Conservation (phyloP, 2,329 filamentous ascomycete species). For the Monosporascus sp. region DNA sequence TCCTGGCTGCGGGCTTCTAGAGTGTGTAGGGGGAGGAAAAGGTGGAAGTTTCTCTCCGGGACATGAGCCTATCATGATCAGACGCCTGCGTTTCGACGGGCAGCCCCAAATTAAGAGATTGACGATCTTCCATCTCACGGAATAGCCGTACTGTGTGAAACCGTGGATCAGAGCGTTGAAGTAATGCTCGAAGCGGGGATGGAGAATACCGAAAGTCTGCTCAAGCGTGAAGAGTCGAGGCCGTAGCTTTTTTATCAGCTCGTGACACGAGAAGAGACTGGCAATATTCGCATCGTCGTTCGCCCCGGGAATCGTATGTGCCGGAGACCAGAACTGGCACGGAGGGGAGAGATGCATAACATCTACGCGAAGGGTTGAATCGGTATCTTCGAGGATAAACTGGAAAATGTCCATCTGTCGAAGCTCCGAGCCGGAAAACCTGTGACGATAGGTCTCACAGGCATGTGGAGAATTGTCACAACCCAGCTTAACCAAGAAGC, state of each 20-base stretch:
- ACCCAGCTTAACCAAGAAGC: constrained; percentile 53
- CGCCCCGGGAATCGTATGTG: constrained; percentile 54
- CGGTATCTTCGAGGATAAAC: constrained; percentile 35
- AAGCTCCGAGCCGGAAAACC: constrained; percentile 50
- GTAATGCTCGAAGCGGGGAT: constrained; percentile 44
- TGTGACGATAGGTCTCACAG: constrained; percentile 49
- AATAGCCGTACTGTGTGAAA: constrained; percentile 62
- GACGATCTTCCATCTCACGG: constrained; percentile 62
- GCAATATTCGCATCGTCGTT: constrained; percentile 65
- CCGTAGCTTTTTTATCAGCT: constrained; percentile 50
- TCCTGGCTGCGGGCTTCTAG: constrained; percentile 23
- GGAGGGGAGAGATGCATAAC: constrained; percentile 71
- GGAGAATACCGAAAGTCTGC: constrained; percentile 66
- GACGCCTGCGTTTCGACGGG: constrained; percentile 42
- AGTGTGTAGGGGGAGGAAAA: constrained; percentile 60
- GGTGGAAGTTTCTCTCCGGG: constrained; percentile 65
- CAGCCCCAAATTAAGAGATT: constrained; percentile 45
- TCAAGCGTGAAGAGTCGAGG: constrained; percentile 73
- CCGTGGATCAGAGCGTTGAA: constrained; percentile 57
- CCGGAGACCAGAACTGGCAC: constrained; percentile 70
- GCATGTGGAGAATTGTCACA: constrained; percentile 59
- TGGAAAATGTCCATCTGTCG: constrained; percentile 41
- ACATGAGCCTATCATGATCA: constrained; percentile 54
- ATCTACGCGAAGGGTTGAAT: constrained; percentile 46
- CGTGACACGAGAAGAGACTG: constrained; percentile 45